Evolutionary conservation across 2,329 filamentous ascomycete species (phyloP).

Genomic region (Myriosclerotinia curreyana): DNA sequence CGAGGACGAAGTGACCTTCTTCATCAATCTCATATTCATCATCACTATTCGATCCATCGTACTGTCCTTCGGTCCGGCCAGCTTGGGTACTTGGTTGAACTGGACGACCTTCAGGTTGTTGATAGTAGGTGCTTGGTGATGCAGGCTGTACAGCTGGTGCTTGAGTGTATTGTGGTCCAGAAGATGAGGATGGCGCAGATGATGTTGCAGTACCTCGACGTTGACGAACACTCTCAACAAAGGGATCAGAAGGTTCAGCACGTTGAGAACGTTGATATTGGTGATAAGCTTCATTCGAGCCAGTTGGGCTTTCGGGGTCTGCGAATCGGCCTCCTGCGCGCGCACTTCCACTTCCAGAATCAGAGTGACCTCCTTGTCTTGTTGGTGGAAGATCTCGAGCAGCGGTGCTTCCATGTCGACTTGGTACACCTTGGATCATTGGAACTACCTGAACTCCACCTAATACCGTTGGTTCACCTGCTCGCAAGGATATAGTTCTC

Average conservation of each 20-base stretch:
- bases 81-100: slow-evolving; percentile 27
- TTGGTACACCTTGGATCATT: slow-evolving; percentile 71
- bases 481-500: slow-evolving; percentile 77
- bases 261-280: slow-evolving; percentile 34
- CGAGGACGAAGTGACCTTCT: slow-evolving; percentile 58
- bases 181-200: slow-evolving; percentile 30
- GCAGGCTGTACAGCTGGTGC: slow-evolving; percentile 46
- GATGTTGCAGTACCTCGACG: slow-evolving; percentile 30
- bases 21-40: slow-evolving; percentile 69
- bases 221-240: slow-evolving; percentile 47
- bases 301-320: slow-evolving; percentile 24
- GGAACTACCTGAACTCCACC: slow-evolving; percentile 94
- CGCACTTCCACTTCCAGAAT: slow-evolving; percentile 36
- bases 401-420: slow-evolving; percentile 49
- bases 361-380: slow-evolving; percentile 45
- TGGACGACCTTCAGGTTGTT: slow-evolving; percentile 43
- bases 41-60: slow-evolving; percentile 55
- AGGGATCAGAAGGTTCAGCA: slow-evolving; percentile 64
- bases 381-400: slow-evolving; percentile 44
- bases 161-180: slow-evolving; percentile 42
- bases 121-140: slow-evolving; percentile 44
- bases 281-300: slow-evolving; percentile 33
- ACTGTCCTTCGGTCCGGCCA: slow-evolving; percentile 38
- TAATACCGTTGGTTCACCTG: slow-evolving; percentile 83
- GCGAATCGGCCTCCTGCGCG: slow-evolving; percentile 29